These are phyloP conservation scores for Rostrohypoxylon terebratum DNA, from an alignment of 495 filamentous ascomycete genomes.

Conservation along the genomic window DNA sequence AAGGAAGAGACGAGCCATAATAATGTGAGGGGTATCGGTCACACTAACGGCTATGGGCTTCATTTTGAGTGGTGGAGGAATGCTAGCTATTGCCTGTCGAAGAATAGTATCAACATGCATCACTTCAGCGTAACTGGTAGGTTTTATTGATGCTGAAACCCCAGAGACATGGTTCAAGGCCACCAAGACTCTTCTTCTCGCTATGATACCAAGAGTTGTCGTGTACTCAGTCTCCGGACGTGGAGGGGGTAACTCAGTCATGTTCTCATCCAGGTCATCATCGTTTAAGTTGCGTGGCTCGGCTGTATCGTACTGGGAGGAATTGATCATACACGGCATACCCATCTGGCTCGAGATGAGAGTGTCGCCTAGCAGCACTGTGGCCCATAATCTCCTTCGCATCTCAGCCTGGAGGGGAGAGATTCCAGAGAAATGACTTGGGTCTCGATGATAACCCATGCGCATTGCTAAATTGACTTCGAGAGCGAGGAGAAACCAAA, in stretches of 20 bases:
- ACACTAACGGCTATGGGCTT: constrained; percentile 52
- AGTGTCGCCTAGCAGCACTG: constrained; percentile 54
- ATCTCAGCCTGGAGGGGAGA: constrained; percentile 57
- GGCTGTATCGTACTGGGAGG: constrained; percentile 50
- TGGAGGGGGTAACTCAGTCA: constrained; percentile 51
- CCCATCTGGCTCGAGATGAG: constrained; percentile 52
- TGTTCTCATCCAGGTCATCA: constrained; percentile 50
- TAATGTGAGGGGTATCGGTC: constrained; percentile 52
- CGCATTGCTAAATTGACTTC: constrained; percentile 55
- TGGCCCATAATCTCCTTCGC: constrained; percentile 57
- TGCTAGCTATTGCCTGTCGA: constrained; percentile 48
- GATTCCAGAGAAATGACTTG: constrained; percentile 52
- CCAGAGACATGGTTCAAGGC: constrained; percentile 59
- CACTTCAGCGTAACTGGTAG: constrained; percentile 51
- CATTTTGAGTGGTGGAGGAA: constrained; percentile 50
- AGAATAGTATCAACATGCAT: constrained; percentile 54
- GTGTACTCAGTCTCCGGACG: constrained; percentile 56
- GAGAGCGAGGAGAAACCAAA: constrained; percentile 55
- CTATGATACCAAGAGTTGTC: constrained; percentile 14
- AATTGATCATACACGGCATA: constrained; percentile 51
- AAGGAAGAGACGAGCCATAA: constrained; percentile 53
- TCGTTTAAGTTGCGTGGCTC: constrained; percentile 56
- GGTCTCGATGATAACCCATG: constrained; percentile 57
- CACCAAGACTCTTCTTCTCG: constrained; percentile 52
- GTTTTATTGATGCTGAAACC: constrained; percentile 45